A percentile compares a stretch with the other conserved stretches of the same genome.
Evolutionary conservation across 78 protist species (phyloP).

Genomic region (Emiliania huxleyi): DNA sequence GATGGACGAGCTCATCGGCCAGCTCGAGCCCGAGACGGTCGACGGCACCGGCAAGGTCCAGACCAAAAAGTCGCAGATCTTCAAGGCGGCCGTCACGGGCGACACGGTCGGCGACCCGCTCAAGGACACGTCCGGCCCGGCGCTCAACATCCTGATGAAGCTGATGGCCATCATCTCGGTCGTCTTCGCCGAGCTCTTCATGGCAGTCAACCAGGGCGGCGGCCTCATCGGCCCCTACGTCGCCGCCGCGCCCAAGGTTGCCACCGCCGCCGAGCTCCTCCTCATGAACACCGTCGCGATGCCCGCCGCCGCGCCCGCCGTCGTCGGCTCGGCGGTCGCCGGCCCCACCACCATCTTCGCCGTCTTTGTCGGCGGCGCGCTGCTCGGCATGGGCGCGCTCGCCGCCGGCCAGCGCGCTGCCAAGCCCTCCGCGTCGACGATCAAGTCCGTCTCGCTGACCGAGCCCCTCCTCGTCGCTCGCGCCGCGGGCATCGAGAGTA

Average conservation of each 20-base stretch:
- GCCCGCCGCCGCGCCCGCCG: neutral
- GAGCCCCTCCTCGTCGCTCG: neutral
- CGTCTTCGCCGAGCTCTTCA: slow-evolving; percentile 52
- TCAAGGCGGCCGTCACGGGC: slow-evolving; percentile 72
- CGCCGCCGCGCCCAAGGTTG: neutral
- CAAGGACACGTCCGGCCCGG: slow-evolving; percentile 80
- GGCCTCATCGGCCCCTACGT: neutral
- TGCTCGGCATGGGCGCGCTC: neutral
- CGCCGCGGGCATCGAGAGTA: neutral
- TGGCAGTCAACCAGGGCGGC: slow-evolving; percentile 36
- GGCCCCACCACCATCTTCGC: neutral
- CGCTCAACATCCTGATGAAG: slow-evolving; percentile 74
- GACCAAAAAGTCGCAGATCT: slow-evolving; percentile 54
- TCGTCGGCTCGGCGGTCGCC: neutral
- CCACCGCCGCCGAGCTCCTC: neutral
- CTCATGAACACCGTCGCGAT: neutral
- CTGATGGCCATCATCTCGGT: slow-evolving; percentile 68
- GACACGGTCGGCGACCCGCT: slow-evolving; percentile 84
- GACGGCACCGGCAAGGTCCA: neutral
- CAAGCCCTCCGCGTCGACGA: neutral
- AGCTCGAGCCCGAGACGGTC: neutral
- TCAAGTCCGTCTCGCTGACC: neutral
- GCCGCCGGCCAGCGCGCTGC: neutral
- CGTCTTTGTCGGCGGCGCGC: neutral
- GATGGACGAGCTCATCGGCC: neutral